These are phyloP conservation scores for Fusarium drepaniforme DNA, from an alignment of 2,329 filamentous ascomycete species.

Conservation along the genomic window DNA sequence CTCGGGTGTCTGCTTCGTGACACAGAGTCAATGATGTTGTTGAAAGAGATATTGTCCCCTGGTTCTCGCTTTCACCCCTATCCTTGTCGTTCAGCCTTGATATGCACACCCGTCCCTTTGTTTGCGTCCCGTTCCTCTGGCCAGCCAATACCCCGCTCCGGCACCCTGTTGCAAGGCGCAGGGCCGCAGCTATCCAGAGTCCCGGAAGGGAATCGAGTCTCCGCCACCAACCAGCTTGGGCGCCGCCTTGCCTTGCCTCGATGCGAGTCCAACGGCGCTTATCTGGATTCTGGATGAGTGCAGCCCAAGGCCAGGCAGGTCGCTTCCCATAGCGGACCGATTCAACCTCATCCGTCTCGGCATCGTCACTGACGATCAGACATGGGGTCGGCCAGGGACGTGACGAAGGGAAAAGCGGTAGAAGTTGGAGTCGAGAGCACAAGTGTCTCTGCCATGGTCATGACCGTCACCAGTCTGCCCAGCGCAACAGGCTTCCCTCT, in stretches of 20 bases:
- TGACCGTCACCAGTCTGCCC: constrained; percentile 13
- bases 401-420: neutral
- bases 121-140: constrained; percentile 18
- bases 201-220: constrained; percentile 32
- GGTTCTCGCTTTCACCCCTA: constrained; percentile 7
- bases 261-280: constrained; percentile 29
- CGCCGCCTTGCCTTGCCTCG: constrained; percentile 27
- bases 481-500: constrained; percentile 20
- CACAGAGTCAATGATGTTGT: constrained; percentile 18
- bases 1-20: constrained; percentile 29
- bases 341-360: constrained; percentile 20
- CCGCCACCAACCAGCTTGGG: constrained; percentile 36
- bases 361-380: constrained; percentile 17
- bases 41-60: constrained; percentile 14
- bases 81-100: constrained; percentile 29
- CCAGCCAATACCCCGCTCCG: constrained; percentile 31
- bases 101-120: constrained; percentile 28
- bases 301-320: constrained; percentile 15
- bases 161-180: constrained; percentile 37
- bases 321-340: constrained; percentile 15
- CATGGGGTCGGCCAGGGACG: constrained; percentile 6
- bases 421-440: constrained; percentile 1
- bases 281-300: constrained; percentile 25
- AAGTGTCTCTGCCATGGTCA: neutral
- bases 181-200: constrained; percentile 39